Evolutionary conservation across 1,139 yeast species (phyloP).

Genomic region (Protomyces inouyei): DNA sequence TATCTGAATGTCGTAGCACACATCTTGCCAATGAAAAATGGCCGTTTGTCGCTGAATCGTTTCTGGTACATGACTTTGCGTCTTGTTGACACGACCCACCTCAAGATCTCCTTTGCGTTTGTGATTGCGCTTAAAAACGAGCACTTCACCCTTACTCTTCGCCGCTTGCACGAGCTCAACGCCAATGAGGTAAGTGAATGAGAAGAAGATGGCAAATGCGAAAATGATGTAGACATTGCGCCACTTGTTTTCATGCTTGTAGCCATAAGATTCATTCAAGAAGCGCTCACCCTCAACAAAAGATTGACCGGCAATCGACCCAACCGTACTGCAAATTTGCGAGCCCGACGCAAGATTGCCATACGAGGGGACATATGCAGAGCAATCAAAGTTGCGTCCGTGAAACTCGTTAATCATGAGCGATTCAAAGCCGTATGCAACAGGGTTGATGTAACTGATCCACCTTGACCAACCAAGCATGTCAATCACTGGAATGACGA

Average conservation of each 20-base stretch:
- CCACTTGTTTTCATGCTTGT: constrained; percentile 41
- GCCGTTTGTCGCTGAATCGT: constrained; percentile 37
- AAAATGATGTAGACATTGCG: constrained; percentile 42
- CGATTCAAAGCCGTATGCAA: constrained; percentile 47
- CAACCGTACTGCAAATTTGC: constrained; percentile 45
- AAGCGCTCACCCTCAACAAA: constrained; percentile 46
- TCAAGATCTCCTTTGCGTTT: constrained; percentile 11
- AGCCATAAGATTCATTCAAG: constrained; percentile 40
- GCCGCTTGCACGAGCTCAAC: constrained; percentile 51
- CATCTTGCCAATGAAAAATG: constrained; percentile 46
- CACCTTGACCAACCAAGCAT: constrained; percentile 54
- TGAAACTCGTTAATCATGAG: constrained; percentile 48
- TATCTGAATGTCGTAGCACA: constrained; percentile 45
- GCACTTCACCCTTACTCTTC: constrained; percentile 52
- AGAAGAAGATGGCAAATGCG: constrained; percentile 41
- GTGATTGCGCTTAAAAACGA: constrained; percentile 37
- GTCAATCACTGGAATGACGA: constrained; percentile 49
- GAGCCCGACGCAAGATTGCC: constrained; percentile 39
- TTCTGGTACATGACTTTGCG: constrained; percentile 23
- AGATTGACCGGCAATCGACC: constrained; percentile 43
- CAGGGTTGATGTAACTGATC: constrained; percentile 49
- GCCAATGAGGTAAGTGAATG: constrained; percentile 48
- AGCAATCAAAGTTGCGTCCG: constrained; percentile 44
- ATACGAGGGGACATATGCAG: constrained; percentile 46
- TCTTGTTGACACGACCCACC: constrained; percentile 1